phyloP scores from a whole-genome alignment of 2,329 filamentous ascomycete species.

The Polytolypa hystricis region DNA sequence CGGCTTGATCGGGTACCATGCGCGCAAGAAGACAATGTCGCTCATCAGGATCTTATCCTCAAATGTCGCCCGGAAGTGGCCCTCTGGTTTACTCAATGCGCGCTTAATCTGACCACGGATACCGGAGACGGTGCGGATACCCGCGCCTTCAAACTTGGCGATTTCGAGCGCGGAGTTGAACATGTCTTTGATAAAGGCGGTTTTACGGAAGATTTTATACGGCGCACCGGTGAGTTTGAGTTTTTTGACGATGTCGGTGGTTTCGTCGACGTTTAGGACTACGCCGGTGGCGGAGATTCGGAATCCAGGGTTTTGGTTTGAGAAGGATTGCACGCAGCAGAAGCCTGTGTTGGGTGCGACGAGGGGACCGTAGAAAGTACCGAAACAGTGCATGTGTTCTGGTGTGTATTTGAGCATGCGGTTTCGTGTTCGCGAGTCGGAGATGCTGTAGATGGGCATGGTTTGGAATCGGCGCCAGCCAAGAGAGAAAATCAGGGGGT shows the following conservation, averaged over 20 bases:
- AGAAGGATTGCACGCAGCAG: conserved; percentile 83
- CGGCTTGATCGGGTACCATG: conserved; percentile 93
- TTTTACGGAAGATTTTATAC: conserved; percentile 99
- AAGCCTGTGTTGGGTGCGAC: conserved; percentile 95
- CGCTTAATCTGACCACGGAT: conserved; percentile 96
- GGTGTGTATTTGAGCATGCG: conserved; percentile 98
- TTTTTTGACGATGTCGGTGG: conserved; percentile 97
- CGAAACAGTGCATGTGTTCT: conserved; percentile 99
- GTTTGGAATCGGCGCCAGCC: conserved; percentile 95
- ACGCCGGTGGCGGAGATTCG: conserved; percentile 89
- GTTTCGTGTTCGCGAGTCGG: conserved; percentile 84
- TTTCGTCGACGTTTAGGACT: conserved; percentile 87
- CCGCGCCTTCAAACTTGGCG: conserved; percentile 93
- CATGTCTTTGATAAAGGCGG: conserved; percentile 97
- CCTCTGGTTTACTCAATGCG: conserved; percentile 83
- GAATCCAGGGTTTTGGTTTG: conserved; percentile 76
- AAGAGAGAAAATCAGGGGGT: conserved; percentile 91
- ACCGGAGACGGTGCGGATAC: conserved; percentile 91
- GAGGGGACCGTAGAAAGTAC: conserved; percentile 86
- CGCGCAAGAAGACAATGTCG: conserved; percentile 90
- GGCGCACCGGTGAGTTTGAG: conserved; percentile 88
- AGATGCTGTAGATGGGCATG: conserved; percentile 86
- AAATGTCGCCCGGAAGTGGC: conserved; percentile 92
- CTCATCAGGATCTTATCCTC: conserved; percentile 97
- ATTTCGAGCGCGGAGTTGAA: conserved; percentile 88